Evolutionary conservation across 257 asterid genomes (phyloP), one percentile per base, ranked within the genome.

Genomic region (Solanum clarkiae): DNA sequence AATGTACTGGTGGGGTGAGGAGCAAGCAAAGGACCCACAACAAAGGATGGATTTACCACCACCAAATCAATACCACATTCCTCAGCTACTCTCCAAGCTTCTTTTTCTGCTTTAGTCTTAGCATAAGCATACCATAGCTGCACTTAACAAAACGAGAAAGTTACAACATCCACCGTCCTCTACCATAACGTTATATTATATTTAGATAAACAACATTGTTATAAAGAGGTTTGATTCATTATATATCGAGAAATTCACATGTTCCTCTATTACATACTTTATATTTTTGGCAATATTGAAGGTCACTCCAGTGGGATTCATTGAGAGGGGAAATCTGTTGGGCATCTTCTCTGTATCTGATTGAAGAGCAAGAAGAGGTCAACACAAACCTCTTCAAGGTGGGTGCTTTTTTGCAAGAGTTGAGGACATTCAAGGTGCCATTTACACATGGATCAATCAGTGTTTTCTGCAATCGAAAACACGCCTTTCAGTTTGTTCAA

Each of bases 51-150:
- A 54, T 92, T 96, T 89, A 96, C 98, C 87, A 95, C 98, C 60
- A 96, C 97, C 26, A 96, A 88, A 85, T 93, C 92, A 2, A 95
- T 90, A 62, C 93, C 97, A 86, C 57, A 88, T 84, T 93, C 93
- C 88, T 90, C 72, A 7, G 98, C 97, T 10, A 87, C 83, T 80
- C 87, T 90, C 98, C 99, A 94, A 2, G 99, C 99, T 85, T 93
- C 93, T 83, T 91, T 77, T 84, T 96, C 99, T 54, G 97, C 98
- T 84, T 83, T 5, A 7, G 99, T 94, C 88, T 96, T 96, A 47
- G 98, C 97, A 85, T 92, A 96, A 63, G 97, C 94, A 91, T 96
- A 94, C 99, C 98, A 96, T 68, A 96, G 87, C 99, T 96, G 93
- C 92, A 90, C 10, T 26, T 16, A 8, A 54, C 60, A 15, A 47